These are phyloP conservation scores for thale cress (Arabidopsis thaliana) DNA, from an alignment of 345 rosid species.

Conservation along the genomic window TAIR10.1 NC_003070.9:1911501-1912000, in stretches of 20 bases:
- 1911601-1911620: neutral
- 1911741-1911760: slow-evolving; percentile 98
- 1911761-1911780: slow-evolving; percentile 72
- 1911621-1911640: slow-evolving; percentile 27
- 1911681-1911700: slow-evolving; percentile 89
- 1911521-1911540: slow-evolving; percentile 60
- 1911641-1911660: slow-evolving; percentile 84
- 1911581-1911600: neutral
- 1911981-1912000: slow-evolving; percentile 89
- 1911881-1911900: slow-evolving; percentile 53
- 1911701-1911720: slow-evolving; percentile 94
- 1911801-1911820: slow-evolving; percentile 95
- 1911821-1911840: slow-evolving; percentile 98
- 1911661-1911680: slow-evolving; percentile 67
- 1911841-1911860: slow-evolving; percentile 92
- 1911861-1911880: slow-evolving; percentile 90
- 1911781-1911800: slow-evolving; percentile 68
- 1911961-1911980: slow-evolving; percentile 83
- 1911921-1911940: neutral
- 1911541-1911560: slow-evolving; percentile 85
- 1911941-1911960: neutral
- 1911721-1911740: slow-evolving; percentile 96
- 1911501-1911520: slow-evolving; percentile 64
- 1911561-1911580: slow-evolving; percentile 59
- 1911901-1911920: slow-evolving; percentile 15